These are phyloP conservation scores for Metarhizium sp. DNA, from an alignment of 2,329 filamentous ascomycete species.

Conservation along the genomic window DNA sequence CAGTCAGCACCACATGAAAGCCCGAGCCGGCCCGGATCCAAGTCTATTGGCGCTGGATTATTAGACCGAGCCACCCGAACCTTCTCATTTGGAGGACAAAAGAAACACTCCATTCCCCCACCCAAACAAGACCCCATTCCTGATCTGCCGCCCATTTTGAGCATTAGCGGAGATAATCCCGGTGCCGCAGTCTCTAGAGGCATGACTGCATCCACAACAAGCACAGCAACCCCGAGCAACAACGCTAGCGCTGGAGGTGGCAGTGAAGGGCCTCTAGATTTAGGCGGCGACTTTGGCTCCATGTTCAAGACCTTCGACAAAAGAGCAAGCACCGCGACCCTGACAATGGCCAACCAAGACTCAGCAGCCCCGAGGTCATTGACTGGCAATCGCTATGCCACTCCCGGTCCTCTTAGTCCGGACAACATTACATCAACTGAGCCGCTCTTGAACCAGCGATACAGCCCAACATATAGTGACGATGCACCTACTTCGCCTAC, in stretches of 20 bases:
- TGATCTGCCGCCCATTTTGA: constrained; percentile 29
- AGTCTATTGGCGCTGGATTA: constrained; percentile 40
- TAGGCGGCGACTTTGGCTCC: constrained; percentile 49
- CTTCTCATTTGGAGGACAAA: constrained; percentile 49
- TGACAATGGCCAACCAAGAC: constrained; percentile 33
- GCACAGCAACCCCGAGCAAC: constrained; percentile 42
- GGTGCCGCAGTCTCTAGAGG: constrained; percentile 32
- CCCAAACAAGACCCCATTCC: constrained; percentile 20
- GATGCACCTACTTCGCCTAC: background rate
- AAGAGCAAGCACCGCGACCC: constrained; percentile 38
- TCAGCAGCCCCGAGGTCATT: constrained; percentile 32
- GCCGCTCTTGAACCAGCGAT: constrained; percentile 37
- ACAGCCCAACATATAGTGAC: constrained; percentile 38
- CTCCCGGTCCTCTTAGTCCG: constrained; percentile 38
- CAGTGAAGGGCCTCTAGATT: constrained; percentile 28
- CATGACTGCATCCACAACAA: constrained; percentile 44
- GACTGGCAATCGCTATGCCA: constrained; percentile 31
- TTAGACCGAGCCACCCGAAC: constrained; percentile 48
- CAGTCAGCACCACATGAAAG: constrained; percentile 29
- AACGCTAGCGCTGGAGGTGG: constrained; percentile 11
- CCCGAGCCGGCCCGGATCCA: constrained; percentile 32
- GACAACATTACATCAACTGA: constrained; percentile 36
- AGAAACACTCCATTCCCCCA: constrained; percentile 31
- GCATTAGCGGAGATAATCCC: constrained; percentile 21
- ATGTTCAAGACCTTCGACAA: constrained; percentile 50